Base-by-base conservation (phyloP, 768 basidiomycete species). In the Macrolepiota fuliginosa region DNA sequence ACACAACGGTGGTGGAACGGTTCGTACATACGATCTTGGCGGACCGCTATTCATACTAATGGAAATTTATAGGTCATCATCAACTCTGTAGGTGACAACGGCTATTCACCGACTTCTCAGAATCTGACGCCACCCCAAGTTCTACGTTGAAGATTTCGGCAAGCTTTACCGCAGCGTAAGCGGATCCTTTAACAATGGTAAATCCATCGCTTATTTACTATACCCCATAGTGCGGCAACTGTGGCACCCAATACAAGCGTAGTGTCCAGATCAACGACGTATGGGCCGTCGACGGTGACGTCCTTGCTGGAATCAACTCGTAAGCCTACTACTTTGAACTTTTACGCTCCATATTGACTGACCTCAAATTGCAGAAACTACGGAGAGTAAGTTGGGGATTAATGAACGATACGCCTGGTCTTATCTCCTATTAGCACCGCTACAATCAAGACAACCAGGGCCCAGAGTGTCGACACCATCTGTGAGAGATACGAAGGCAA, bases 141-240 rank as follows among this genome's bases (percentile, higher is more conserved):
- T 77, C 74, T 77, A 77, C 54, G 74, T 70, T 10, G 74, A 76
- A 65, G 72, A 76, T 65, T 76, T 76, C 55, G 75, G 75, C 35
- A 77, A 77, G 61, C 68, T 77, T 54, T 77, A 76, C 61, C 72
- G 75, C 45, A 64, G 60, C 42, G 65, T 64, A 15, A 62, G 65
- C 62, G 9, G 12, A n/a, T 29, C n/a, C 10, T 4, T 22, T 10
- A 10, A 50, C 62, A 63, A 12, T 61, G 51, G 49, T 19, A 52
- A 55, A 56, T 63, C 22, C 19, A 11, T 40, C 19, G 58, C 56
- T 63, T 40, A 51, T 42, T 60, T 29, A 32, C 22, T 54, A 54
- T 45, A 49, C 25, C 52, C 7, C 1, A 0, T 54, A 75, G 74
- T 74, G 74, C 54, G 72, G 74, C 51, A 73, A 73, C 64, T 74